Percentiles rank a stretch among this genome's conserved stretches.
Evolutionary conservation across 2,329 filamentous ascomycete species (phyloP).

Genomic region (Colletotrichum sp.): DNA sequence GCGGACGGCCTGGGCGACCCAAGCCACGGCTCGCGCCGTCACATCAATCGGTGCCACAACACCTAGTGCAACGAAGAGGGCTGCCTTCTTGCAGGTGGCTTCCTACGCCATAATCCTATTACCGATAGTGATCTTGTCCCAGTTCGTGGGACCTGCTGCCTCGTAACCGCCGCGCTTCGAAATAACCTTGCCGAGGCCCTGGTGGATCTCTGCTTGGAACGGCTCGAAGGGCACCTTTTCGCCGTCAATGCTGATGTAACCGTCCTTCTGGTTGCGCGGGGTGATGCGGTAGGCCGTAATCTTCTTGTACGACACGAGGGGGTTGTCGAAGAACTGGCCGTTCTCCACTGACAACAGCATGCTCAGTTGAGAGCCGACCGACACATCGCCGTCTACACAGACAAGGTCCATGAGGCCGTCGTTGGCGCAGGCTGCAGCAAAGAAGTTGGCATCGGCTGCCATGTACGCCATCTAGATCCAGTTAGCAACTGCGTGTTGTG

Average conservation of each 20-base stretch:
- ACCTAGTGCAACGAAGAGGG: not conserved
- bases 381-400: slow-evolving; percentile 77
- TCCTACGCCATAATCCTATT: slow-evolving; percentile 28
- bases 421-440: slow-evolving; percentile 78
- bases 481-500: slow-evolving; percentile 7
- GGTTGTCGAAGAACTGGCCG: slow-evolving; percentile 79
- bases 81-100: not conserved
- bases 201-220: slow-evolving; percentile 90
- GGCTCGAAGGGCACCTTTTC: slow-evolving; percentile 86
- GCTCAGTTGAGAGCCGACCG: slow-evolving; percentile 67
- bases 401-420: slow-evolving; percentile 90
- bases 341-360: slow-evolving; percentile 76
- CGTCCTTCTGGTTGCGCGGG: slow-evolving; percentile 72
- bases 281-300: slow-evolving; percentile 86
- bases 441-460: slow-evolving; percentile 87
- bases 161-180: slow-evolving; percentile 80
- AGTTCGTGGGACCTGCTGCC: slow-evolving; percentile 56
- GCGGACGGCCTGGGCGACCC: not conserved
- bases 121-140: slow-evolving; percentile 46
- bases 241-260: slow-evolving; percentile 94
- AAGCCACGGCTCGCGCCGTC: not conserved
- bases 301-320: slow-evolving; percentile 81
- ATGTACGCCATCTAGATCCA: slow-evolving; percentile 79
- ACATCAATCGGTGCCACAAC: not conserved
- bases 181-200: slow-evolving; percentile 81